phyloP scores from a whole-genome alignment of 83 land plant genomes.

The Picea mariana region DNA sequence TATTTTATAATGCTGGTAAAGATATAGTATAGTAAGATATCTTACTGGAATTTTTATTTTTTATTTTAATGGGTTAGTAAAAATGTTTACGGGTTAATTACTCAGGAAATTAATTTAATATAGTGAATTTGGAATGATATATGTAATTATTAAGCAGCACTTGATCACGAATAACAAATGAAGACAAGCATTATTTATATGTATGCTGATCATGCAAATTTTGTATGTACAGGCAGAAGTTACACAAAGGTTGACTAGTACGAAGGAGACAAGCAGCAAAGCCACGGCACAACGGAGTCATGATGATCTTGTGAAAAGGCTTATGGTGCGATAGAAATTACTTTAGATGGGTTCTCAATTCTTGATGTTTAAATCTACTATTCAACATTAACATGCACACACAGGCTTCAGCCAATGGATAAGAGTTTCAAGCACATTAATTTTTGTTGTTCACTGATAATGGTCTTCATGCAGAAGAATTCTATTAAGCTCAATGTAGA shows the following conservation, averaged over 20 bases:
- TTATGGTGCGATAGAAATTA: slow-evolving; percentile 54
- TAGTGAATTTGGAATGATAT: neutral
- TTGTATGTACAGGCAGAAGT: slow-evolving; percentile 76
- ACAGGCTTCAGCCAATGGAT: too few relatives aligned
- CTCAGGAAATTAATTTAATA: neutral
- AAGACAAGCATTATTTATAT: neutral
- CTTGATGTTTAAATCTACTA: too few relatives aligned
- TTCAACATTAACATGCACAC: too few relatives aligned
- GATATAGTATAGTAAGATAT: neutral
- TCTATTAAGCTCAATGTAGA: too few relatives aligned
- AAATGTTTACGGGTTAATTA: neutral
- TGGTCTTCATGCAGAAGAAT: too few relatives aligned
- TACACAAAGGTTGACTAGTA: slow-evolving; percentile 81
- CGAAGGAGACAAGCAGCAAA: slow-evolving; percentile 61
- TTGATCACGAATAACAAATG: neutral
- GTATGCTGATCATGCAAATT: neutral
- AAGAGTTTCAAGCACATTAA: too few relatives aligned
- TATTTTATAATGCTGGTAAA: neutral
- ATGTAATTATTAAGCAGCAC: neutral
- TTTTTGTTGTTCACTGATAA: too few relatives aligned
- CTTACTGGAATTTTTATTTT: too few relatives aligned
- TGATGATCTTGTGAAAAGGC: slow-evolving; percentile 93
- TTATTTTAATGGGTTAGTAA: too few relatives aligned
- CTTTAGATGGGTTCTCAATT: too few relatives aligned
- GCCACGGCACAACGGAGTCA: slow-evolving; percentile 56